A percentile compares a stretch with the other conserved stretches of the same genome.
These are phyloP conservation scores for Talaromyces sp. DNA, from an alignment of 2,329 filamentous ascomycete genomes.

Conservation along the genomic window DNA sequence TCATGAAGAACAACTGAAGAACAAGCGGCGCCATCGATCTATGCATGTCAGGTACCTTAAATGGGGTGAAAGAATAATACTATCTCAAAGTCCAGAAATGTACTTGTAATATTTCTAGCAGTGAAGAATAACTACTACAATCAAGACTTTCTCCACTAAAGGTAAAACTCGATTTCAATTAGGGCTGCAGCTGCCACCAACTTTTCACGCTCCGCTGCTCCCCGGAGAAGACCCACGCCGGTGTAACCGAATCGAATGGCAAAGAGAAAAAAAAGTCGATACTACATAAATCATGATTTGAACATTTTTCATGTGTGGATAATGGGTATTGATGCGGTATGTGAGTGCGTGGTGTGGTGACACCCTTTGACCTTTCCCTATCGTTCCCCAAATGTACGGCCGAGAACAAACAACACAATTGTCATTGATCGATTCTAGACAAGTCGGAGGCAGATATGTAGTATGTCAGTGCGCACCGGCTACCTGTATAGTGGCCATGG, in stretches of 20 bases:
- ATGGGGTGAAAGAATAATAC: too few relatives aligned
- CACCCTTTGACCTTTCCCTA: not conserved
- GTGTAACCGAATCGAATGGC: not conserved
- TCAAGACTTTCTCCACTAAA: not conserved
- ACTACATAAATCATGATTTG: slow-evolving; percentile 7
- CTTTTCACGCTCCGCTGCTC: slow-evolving; percentile 8
- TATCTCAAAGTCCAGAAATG: not conserved
- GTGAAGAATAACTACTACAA: not conserved
- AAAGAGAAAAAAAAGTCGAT: not conserved
- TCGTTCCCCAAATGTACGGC: slow-evolving; percentile 1
- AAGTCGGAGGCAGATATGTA: not conserved
- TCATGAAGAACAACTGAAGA: not conserved
- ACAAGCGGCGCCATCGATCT: not conserved
- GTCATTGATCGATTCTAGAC: not conserved
- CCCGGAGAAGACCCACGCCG: slow-evolving; percentile 12
- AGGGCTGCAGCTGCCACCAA: slow-evolving; percentile 17
- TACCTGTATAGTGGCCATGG: not conserved
- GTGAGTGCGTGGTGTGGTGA: not conserved
- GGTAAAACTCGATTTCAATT: slow-evolving; percentile 15
- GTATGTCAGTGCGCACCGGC: slow-evolving; percentile 5
- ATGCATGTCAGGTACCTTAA: not conserved
- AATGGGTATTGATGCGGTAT: not conserved
- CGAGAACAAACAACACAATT: slow-evolving; percentile 3
- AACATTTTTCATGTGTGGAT: not conserved
- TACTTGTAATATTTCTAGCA: not conserved